A percentile compares a stretch with the other conserved stretches of the same genome.
phyloP scores from a whole-genome alignment of 1,139 yeast genomes.

The Tardiomyces digboiensis region DNA sequence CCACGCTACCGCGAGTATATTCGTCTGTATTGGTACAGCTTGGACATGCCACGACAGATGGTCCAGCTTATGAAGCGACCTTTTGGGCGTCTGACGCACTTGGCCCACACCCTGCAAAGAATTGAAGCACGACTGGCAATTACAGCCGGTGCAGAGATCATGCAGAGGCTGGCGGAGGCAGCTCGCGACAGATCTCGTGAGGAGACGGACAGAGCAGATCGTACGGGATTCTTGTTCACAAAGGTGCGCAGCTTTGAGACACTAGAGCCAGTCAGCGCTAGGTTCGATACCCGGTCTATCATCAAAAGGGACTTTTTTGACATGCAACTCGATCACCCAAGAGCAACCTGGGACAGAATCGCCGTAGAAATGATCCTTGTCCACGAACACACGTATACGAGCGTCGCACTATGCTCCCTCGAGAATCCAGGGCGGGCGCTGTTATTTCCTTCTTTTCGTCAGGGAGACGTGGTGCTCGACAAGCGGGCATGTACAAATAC shows the following conservation, averaged over 20 bases:
- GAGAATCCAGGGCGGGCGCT: slow-evolving; percentile 27
- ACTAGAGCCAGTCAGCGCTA: slow-evolving; percentile 18
- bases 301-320: slow-evolving; percentile 25
- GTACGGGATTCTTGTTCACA: slow-evolving; percentile 17
- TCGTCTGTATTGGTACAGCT: neutral
- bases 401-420: slow-evolving; percentile 28
- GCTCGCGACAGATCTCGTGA: slow-evolving; percentile 14
- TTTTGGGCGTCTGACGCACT: neutral
- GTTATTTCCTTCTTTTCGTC: slow-evolving; percentile 26
- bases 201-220: slow-evolving; percentile 15
- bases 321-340: slow-evolving; percentile 22
- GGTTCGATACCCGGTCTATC: slow-evolving; percentile 22
- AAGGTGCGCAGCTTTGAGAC: slow-evolving; percentile 22
- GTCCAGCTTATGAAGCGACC: neutral
- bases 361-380: slow-evolving; percentile 22
- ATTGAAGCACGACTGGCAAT: neutral
- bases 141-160: slow-evolving; percentile 7
- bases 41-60: neutral
- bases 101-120: neutral
- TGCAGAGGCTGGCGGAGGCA: slow-evolving; percentile 13
- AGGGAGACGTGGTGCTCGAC: slow-evolving; percentile 21
- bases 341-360: slow-evolving; percentile 12
- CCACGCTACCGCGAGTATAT: neutral
- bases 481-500: slow-evolving; percentile 3
- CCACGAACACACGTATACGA: slow-evolving; percentile 13